Percentiles rank a stretch among this genome's conserved stretches.
phyloP scores from a whole-genome alignment of 1,284 basidiomycete species.

The Irpex rosettiformis region DNA sequence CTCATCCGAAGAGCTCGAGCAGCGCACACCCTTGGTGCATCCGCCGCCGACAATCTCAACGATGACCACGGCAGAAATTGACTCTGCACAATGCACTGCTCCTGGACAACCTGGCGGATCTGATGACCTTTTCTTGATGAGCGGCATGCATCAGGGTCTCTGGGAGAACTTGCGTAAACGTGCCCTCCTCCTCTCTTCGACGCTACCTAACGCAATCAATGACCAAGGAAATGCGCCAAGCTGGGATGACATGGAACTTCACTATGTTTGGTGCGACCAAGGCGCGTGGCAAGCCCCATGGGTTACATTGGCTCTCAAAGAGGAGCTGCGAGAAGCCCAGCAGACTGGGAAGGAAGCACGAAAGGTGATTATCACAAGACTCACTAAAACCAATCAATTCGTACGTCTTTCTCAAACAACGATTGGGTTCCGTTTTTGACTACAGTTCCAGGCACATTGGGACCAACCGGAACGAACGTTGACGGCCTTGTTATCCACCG shows the following conservation, averaged over 20 bases:
- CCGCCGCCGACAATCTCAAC: slow-evolving; percentile 17
- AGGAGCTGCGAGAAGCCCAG: slow-evolving; percentile 15
- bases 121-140: slow-evolving; percentile 15
- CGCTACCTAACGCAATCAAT: not conserved
- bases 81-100: slow-evolving; percentile 6
- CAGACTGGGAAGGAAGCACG: slow-evolving; percentile 12
- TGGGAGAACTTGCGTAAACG: slow-evolving; percentile 11
- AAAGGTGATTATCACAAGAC: slow-evolving; percentile 14
- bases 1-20: slow-evolving; percentile 9
- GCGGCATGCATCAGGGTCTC: slow-evolving; percentile 14
- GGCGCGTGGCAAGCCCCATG: slow-evolving; percentile 20
- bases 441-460: not conserved
- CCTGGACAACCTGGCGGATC: slow-evolving; percentile 19
- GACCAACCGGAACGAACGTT: not conserved
- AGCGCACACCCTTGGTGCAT: slow-evolving; percentile 7
- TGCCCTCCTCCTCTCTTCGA: slow-evolving; percentile 9
- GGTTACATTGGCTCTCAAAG: slow-evolving; percentile 15
- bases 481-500: not conserved
- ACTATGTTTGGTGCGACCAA: slow-evolving; percentile 22
- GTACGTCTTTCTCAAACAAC: slow-evolving; percentile 10
- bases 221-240: not conserved
- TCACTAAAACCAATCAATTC: slow-evolving; percentile 23
- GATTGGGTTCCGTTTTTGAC: not conserved
- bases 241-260: slow-evolving; percentile 16
- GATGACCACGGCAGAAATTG: slow-evolving; percentile 15